Evolutionary conservation across 2,329 filamentous ascomycete genomes (phyloP), one percentile per base, ranked within the genome.

Genomic region (Xylaria digitata): DNA sequence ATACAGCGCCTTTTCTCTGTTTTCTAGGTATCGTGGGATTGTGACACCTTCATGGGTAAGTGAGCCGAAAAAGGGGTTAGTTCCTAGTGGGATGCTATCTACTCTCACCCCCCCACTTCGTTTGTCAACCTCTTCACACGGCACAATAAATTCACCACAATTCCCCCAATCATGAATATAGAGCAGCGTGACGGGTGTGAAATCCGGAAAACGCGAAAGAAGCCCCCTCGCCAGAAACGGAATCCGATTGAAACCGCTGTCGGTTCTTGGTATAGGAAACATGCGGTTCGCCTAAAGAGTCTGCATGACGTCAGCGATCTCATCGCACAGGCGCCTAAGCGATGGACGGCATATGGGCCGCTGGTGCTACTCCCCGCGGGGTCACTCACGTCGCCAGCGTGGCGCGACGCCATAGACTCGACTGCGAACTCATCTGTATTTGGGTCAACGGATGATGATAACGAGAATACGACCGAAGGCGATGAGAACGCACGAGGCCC

Each of bases 291-390:
- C 66, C 49, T 55, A 59, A 48, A 61, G 59, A 65, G 67, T 48
- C 73, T 67, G 53, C 70, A 65, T 50, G 63, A 76, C 17, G 66
- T 61, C 9, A 13, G 37, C n/a, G 50, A 65, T 26, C 67, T 87
- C 9, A 49, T 84, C 21, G 73, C 70, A 11, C 75, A 78, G 48
- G 81, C 83, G 2, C 87, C 88, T 0, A 88, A 85, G 71, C 79
- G 87, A 68, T 90, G 87, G 82, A 84, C 84, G 0, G 79, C 85
- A 13, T 90, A 90, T 72, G 84, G 85, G 63, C 87, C 88, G 9
- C 86, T 90, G 83, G 83, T 84, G 4, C 80, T 90, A 17, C 81
- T 90, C 1, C 87, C 88, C 0, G 82, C 84, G 0, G 87, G 87
- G 30, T 87, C 86, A 70, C 89, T 90, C 77, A 75, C 78, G 3